A percentile compares a stretch with the other conserved stretches of the same genome.
These are phyloP conservation scores for Ceratobasidium sp. DNA, from an alignment of 1,284 basidiomycete species.

Conservation along the genomic window DNA sequence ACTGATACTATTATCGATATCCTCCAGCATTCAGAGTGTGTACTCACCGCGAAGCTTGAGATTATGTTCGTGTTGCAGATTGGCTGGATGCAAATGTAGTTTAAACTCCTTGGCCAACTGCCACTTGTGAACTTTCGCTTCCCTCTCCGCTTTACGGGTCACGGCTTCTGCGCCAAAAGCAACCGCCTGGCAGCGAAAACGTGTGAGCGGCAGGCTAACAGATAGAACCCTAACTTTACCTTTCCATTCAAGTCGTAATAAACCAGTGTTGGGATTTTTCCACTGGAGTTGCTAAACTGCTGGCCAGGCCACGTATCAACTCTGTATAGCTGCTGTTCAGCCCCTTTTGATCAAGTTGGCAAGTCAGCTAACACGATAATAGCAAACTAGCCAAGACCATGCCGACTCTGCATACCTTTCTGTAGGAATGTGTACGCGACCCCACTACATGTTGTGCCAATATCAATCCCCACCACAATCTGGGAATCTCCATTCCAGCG, in stretches of 20 bases:
- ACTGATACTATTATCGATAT: background rate
- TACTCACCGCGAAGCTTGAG: slow-evolving; percentile 10
- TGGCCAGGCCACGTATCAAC: no score
- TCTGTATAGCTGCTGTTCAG: no score
- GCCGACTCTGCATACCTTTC: slow-evolving; percentile 1
- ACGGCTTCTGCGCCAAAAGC: slow-evolving; percentile 34
- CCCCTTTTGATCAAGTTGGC: no score
- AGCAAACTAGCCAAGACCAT: background rate
- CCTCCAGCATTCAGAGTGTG: no score
- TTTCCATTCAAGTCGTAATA: slow-evolving; percentile 31
- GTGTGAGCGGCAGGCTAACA: background rate
- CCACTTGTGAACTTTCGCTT: slow-evolving; percentile 24
- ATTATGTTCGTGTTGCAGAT: slow-evolving; percentile 10
- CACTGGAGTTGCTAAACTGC: background rate
- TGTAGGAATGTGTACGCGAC: background rate
- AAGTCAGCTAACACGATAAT: background rate
- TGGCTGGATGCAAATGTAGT: no score
- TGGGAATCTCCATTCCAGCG: no score
- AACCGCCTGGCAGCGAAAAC: slow-evolving; percentile 13
- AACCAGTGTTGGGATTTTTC: slow-evolving; percentile 36
- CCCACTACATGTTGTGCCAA: no score
- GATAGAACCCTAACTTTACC: background rate
- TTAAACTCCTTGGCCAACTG: slow-evolving; percentile 34
- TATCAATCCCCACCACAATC: no score
- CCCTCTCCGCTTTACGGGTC: slow-evolving; percentile 2